A percentile compares a stretch with the other conserved stretches of the same genome.
These are phyloP conservation scores for Penicillium brasilianum DNA, from an alignment of 2,329 filamentous ascomycete genomes.

Conservation along the genomic window DNA sequence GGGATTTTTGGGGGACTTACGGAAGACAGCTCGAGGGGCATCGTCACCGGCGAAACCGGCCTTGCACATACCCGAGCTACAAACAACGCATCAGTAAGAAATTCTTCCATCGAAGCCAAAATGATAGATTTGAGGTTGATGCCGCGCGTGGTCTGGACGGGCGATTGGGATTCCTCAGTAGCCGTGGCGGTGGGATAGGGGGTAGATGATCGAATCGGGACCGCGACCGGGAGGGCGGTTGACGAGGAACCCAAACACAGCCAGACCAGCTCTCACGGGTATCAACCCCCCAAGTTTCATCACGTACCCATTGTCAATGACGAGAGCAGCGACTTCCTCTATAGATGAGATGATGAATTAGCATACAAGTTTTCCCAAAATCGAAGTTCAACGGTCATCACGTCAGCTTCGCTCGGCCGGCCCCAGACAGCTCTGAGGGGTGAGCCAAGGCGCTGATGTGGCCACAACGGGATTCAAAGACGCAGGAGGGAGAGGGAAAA, in stretches of 20 bases:
- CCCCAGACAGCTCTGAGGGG: conserved; percentile 20
- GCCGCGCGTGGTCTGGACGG: conserved; percentile 12
- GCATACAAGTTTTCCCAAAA: conserved; percentile 32
- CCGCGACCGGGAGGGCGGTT: conserved; percentile 31
- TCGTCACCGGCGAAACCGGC: conserved; percentile 99
- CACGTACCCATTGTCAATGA: conserved; percentile 99
- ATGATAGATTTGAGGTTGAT: background rate
- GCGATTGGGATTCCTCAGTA: conserved; percentile 25
- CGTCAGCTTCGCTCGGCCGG: conserved; percentile 9
- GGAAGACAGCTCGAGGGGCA: conserved; percentile 99
- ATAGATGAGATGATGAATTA: conserved; percentile 52
- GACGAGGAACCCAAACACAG: conserved; percentile 33
- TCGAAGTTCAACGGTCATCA: conserved; percentile 17
- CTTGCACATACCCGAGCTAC: conserved; percentile 99
- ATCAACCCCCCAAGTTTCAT: conserved; percentile 33
- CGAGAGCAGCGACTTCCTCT: conserved; percentile 99
- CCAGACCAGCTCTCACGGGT: conserved; percentile 22
- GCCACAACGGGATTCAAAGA: conserved; percentile 23
- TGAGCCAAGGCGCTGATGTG: conserved; percentile 37
- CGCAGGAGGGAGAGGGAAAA: background rate
- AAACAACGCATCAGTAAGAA: conserved; percentile 38
- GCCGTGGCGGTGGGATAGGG: conserved; percentile 26
- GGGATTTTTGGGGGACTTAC: conserved; percentile 69
- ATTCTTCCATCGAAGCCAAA: conserved; percentile 3
- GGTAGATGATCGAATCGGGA: conserved; percentile 20